phyloP scores from a whole-genome alignment of 2,329 filamentous ascomycete genomes.

The Fusarium pseudoanthophilum region DNA sequence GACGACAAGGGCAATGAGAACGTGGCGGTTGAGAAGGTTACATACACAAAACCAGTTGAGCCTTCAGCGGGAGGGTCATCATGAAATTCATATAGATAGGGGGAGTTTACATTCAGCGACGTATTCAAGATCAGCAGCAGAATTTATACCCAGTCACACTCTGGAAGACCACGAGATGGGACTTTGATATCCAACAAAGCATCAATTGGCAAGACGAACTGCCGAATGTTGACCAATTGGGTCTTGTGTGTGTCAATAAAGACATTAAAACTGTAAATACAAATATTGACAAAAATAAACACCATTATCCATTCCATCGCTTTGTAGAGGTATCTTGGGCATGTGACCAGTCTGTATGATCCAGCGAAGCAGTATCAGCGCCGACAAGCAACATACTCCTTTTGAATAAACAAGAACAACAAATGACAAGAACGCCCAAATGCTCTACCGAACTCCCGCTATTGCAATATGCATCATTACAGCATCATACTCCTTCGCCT shows the following conservation, averaged over 20 bases:
- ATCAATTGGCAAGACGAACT: slow-evolving; percentile 30
- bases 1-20: slow-evolving; percentile 81
- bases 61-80: slow-evolving; percentile 63
- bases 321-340: slow-evolving; percentile 50
- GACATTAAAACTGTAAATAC: slow-evolving; percentile 46
- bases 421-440: slow-evolving; percentile 46
- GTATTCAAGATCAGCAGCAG: slow-evolving; percentile 37
- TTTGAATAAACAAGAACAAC: slow-evolving; percentile 21
- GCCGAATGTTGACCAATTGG: slow-evolving; percentile 36
- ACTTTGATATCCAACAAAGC: slow-evolving; percentile 37
- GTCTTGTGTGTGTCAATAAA: slow-evolving; percentile 26
- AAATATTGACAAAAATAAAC: slow-evolving; percentile 46
- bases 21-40: slow-evolving; percentile 86
- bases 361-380: slow-evolving; percentile 42
- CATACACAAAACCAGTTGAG: slow-evolving; percentile 80
- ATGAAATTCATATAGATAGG: slow-evolving; percentile 30
- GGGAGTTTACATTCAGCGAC: slow-evolving; percentile 31
- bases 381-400: slow-evolving; percentile 40
- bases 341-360: slow-evolving; percentile 46
- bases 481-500: slow-evolving; percentile 70
- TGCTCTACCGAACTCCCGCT: slow-evolving; percentile 38
- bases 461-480: slow-evolving; percentile 51
- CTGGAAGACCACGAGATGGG: slow-evolving; percentile 25
- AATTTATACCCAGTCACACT: slow-evolving; percentile 44
- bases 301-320: slow-evolving; percentile 46